Base-by-base conservation (phyloP, 2,329 filamentous ascomycete species). In the Aspergillus melleus region DNA sequence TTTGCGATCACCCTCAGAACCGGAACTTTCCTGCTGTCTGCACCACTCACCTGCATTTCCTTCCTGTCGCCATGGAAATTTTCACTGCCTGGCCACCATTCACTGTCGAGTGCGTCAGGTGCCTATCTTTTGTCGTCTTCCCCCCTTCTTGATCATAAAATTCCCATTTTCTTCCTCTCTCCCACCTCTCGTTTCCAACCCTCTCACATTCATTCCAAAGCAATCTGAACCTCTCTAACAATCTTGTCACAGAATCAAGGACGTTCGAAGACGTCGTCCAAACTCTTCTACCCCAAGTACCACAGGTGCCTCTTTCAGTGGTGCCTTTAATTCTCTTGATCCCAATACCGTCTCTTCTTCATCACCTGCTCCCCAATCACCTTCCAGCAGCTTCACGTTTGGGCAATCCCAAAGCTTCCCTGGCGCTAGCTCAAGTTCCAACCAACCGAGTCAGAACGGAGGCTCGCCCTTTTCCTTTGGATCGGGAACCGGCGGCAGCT, bases 341-440 rank as follows among this genome's bases (percentile, higher is more conserved):
- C 67, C 71, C 19, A 74, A 74, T 59, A 66, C 68, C 32, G 62
- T 68, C 24, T 67, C 71, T 16, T 66, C 66, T n/a, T 57, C 65
- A 36, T 57, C 67, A 22, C 51, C 58, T 26, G 54, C 55, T 22
- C 56, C 62, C 20, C 64, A 68, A 54, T 57, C 66, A 11, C 54
- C 64, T 24, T 59, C 70, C n/a, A 74, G 73, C 59, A 69, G 72
- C 6, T 74, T 75, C 50, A 56, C 63, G 29, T 76, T 76, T 61
- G 71, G 72, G n/a, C 71, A 75, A 60, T 72, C 71, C 49, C 74
- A 74, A 57, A 74, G 70, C 56, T 76, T 76, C 53, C 70, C 69
- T 49, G 70, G 68, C 57, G 66, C 69, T 22, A 63, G 59, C 50
- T 60, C 68, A 57, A 63, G 52, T 51, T 55, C 67, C 30, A 66